Percentiles rank a stretch among this genome's conserved stretches.
These are phyloP conservation scores for Conticribra guillardii DNA, from an alignment of 108 stramenopile genomes.

Conservation along the genomic window DNA sequence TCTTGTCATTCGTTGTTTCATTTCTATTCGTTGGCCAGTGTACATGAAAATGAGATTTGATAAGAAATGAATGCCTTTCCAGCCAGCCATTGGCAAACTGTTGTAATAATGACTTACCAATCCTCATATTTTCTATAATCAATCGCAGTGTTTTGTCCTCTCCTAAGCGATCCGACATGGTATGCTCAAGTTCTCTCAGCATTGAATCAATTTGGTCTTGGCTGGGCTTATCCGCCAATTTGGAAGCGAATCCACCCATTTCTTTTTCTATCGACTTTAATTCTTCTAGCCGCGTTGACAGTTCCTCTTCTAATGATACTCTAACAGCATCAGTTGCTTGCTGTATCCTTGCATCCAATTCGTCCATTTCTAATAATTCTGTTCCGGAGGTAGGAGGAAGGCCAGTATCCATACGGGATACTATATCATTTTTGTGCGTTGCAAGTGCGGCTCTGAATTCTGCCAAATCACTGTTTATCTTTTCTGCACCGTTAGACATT, in stretches of 20 bases:
- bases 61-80: neutral
- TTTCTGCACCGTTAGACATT: conserved; percentile 17
- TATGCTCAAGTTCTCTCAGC: conserved; percentile 16
- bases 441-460: conserved; percentile 18
- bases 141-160: conserved; percentile 22
- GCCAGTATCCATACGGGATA: neutral
- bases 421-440: conserved; percentile 6
- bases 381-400: neutral
- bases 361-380: neutral
- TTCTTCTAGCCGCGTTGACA: conserved; percentile 18
- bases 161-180: conserved; percentile 21
- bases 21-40: conserved; percentile 12
- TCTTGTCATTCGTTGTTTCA: conserved; percentile 38
- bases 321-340: conserved; percentile 32
- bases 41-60: too few relatives aligned
- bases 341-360: conserved; percentile 26
- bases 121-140: conserved; percentile 32
- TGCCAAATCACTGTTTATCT: conserved; percentile 9
- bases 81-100: neutral
- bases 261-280: conserved; percentile 27
- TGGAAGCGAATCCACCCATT: conserved; percentile 27
- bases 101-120: conserved; percentile 15
- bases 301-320: conserved; percentile 25
- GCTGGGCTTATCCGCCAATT: conserved; percentile 34
- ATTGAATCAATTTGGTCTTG: conserved; percentile 39